Percentiles rank a stretch among this genome's conserved stretches.
Conservation (phyloP, 208 protist genomes). For the Leishmania gerbilli region DNA sequence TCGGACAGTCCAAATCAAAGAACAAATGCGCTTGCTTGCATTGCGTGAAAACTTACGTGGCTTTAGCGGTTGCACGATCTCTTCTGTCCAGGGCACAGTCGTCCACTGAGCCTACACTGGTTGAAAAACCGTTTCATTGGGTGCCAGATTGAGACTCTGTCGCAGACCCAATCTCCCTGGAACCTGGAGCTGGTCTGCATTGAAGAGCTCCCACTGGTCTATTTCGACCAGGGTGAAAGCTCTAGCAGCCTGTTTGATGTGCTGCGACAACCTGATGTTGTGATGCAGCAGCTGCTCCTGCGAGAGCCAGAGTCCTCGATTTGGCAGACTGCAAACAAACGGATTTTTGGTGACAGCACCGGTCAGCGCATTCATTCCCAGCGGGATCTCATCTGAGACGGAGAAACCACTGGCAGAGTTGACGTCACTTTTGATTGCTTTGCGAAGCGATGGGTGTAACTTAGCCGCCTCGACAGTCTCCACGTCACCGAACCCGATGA, state of each 20-base stretch:
- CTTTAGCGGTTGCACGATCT: background rate
- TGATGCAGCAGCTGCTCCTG: conserved; percentile 80
- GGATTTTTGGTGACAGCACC: conserved; percentile 69
- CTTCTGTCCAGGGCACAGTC: background rate
- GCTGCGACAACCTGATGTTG: conserved; percentile 34
- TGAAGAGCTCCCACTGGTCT: conserved; percentile 87
- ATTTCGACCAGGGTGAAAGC: conserved; percentile 72
- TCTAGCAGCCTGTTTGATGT: conserved; percentile 22
- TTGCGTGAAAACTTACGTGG: background rate
- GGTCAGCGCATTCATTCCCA: conserved; percentile 86
- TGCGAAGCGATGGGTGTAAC: conserved; percentile 58
- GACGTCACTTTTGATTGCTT: background rate
- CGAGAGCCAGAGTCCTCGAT: conserved; percentile 83
- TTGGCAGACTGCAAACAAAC: conserved; percentile 64
- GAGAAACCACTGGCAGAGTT: conserved; percentile 1
- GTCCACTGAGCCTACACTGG: conserved; percentile 15
- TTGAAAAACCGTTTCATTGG: conserved; percentile 32
- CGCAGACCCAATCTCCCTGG: conserved; percentile 78
- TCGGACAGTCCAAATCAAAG: background rate
- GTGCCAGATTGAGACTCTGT: conserved; percentile 17
- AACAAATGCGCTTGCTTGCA: background rate
- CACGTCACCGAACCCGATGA: conserved; percentile 66
- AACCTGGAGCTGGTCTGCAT: conserved; percentile 83
- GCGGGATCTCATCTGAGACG: conserved; percentile 41
- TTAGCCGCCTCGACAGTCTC: conserved; percentile 42